Base-by-base conservation (phyloP, 306 rosid species). In the Psophocarpus tetragonolobus region DNA sequence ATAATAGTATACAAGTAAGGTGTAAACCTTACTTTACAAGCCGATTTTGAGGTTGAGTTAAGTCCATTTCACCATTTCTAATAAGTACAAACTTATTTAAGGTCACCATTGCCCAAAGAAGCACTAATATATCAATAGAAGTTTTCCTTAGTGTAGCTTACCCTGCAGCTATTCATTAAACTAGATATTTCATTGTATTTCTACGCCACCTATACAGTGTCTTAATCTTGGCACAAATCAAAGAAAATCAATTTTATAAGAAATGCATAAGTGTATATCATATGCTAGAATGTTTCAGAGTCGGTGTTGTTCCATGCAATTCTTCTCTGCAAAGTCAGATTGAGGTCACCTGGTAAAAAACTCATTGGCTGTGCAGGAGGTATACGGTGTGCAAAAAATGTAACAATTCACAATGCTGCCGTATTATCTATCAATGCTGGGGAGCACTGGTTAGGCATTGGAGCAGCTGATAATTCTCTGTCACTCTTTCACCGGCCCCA, bases 391-490 rank as follows among this genome's bases (percentile, higher is more conserved):
- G 91, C 92, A 2, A 95, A 95, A 87, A 95, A 91, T 82, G 97
- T 95, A 29, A 95, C 97, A 10, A 84, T 91, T 78, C 99, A 95
- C 83, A 88, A 63, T 67, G 89, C 91, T 64, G 84, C 99, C 60
- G 83, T 95, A 89, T 65, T 91, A 78, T 95, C 99, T 68, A 86
- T 95, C 88, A 91, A 89, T 86, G 96, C 97, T 47, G 96, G 97
- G 70, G 99, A 95, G 78, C 97, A 95, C 85, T 95, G 99, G 99
- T 80, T 95, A 81, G 99, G 99, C 73, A 86, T 95, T 79, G 99
- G 99, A 79, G 97, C 99, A 26, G 96, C 99, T 74, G 99, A 95
- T 86, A 95, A 92, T 82, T 95, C 99, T 62, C 76, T 91, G 88
- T 92, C 99, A 69, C 99, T 95, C 53, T 95, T 87, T 75, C 96